Evolutionary conservation across 331 rosid species (phyloP).

Genomic region (Erythrophleum ivorense): DNA sequence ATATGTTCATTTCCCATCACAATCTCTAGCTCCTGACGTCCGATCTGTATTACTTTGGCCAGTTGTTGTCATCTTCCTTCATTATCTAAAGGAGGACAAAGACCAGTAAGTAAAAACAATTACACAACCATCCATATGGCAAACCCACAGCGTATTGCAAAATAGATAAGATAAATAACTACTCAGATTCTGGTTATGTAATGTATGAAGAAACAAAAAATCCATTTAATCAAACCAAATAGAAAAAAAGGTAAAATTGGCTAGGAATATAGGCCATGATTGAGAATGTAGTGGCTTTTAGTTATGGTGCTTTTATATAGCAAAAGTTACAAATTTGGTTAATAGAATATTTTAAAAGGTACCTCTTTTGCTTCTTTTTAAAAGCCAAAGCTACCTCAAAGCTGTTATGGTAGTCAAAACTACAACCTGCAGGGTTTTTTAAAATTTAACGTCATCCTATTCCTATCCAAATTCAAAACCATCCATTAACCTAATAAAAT

Average conservation of each 20-base stretch:
- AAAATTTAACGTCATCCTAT: not conserved
- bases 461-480: not conserved
- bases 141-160: not conserved
- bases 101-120: not conserved
- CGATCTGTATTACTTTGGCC: constrained; percentile 82
- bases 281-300: not conserved
- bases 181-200: not conserved
- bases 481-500: not conserved
- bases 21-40: constrained; percentile 96
- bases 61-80: constrained; percentile 97
- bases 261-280: not conserved
- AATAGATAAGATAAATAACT: not conserved
- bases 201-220: not conserved
- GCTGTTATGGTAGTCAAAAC: not conserved
- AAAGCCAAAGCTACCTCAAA: not conserved
- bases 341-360: not conserved
- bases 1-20: constrained; percentile 98
- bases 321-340: not conserved
- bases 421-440: not conserved
- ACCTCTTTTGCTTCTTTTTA: not conserved
- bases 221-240: not conserved
- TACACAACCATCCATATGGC: not conserved
- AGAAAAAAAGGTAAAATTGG: not conserved
- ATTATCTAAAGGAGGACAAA: constrained; percentile 59
- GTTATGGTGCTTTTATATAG: not conserved